Percentiles rank a stretch among this genome's conserved stretches.
phyloP scores from a whole-genome alignment of 2,329 filamentous ascomycete genomes.

The Diaporthe nobilis region DNA sequence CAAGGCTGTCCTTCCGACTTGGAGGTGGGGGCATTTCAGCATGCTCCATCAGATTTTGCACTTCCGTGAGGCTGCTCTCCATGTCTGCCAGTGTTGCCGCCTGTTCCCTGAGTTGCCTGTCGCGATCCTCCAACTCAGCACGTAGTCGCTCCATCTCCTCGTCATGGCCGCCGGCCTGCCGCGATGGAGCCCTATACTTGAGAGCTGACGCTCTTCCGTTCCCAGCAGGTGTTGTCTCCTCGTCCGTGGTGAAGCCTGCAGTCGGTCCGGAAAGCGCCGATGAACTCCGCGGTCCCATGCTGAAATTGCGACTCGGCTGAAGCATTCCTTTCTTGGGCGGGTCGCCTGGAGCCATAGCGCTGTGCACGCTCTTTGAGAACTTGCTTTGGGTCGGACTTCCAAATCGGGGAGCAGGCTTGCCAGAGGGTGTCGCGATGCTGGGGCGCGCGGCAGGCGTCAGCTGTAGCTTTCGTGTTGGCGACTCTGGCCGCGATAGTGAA shows the following conservation, averaged over 20 bases:
- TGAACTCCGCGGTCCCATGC: conserved; percentile 69
- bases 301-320: conserved; percentile 64
- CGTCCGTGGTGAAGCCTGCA: conserved; percentile 65
- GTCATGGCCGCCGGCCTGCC: conserved; percentile 66
- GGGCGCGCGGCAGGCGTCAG: conserved; percentile 72
- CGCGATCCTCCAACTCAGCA: conserved; percentile 83
- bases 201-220: conserved; percentile 67
- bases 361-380: conserved; percentile 75
- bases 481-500: conserved; percentile 90
- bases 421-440: conserved; percentile 68
- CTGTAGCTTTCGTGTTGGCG: conserved; percentile 80
- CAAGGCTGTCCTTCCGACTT: conserved; percentile 63
- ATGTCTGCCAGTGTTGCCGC: conserved; percentile 87
- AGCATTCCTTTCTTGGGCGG: conserved; percentile 68
- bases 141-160: conserved; percentile 82
- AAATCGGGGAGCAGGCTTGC: conserved; percentile 69
- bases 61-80: conserved; percentile 87
- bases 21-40: conserved; percentile 56
- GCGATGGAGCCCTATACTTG: conserved; percentile 67
- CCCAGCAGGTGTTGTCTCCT: conserved; percentile 69
- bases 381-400: conserved; percentile 74
- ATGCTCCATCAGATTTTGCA: conserved; percentile 77
- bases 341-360: conserved; percentile 66
- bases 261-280: conserved; percentile 69
- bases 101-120: conserved; percentile 91